phyloP scores from a whole-genome alignment of 2,329 filamentous ascomycete genomes.

The Madurella fahalii region DNA sequence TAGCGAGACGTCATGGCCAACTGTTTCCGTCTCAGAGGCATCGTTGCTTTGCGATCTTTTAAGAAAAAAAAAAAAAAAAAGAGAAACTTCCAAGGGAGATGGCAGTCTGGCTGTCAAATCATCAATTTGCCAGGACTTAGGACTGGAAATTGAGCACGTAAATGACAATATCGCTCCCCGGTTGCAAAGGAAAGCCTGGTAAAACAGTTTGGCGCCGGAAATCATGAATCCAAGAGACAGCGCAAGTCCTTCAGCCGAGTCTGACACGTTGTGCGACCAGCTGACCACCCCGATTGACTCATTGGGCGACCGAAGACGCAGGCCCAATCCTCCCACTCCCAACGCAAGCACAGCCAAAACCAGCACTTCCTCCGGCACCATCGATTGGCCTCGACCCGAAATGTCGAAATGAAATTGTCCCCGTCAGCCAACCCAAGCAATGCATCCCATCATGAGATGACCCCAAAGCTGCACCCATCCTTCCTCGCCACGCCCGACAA shows the following conservation, averaged over 20 bases:
- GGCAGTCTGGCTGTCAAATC: no score
- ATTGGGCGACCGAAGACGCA: slow-evolving; percentile 3
- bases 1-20: not conserved
- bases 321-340: not conserved
- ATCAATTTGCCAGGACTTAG: no score
- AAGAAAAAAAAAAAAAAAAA: no score
- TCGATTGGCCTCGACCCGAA: not conserved
- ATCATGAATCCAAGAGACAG: no score
- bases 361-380: not conserved
- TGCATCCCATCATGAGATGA: not conserved
- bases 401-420: not conserved
- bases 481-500: slow-evolving; percentile 48
- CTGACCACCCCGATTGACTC: slow-evolving; percentile 8
- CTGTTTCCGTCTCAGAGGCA: not conserved
- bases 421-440: not conserved
- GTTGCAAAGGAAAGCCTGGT: not conserved
- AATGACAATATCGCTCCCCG: no score
- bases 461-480: slow-evolving; percentile 28
- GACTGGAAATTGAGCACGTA: not conserved
- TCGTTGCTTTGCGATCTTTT: no score
- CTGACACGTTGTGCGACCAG: slow-evolving; percentile 12
- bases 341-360: not conserved
- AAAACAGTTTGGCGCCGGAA: no score
- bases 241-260: not conserved
- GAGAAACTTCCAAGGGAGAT: no score